phyloP scores from a whole-genome alignment of 1,139 yeast species.

The Saccharomyces pastorianus region DNA sequence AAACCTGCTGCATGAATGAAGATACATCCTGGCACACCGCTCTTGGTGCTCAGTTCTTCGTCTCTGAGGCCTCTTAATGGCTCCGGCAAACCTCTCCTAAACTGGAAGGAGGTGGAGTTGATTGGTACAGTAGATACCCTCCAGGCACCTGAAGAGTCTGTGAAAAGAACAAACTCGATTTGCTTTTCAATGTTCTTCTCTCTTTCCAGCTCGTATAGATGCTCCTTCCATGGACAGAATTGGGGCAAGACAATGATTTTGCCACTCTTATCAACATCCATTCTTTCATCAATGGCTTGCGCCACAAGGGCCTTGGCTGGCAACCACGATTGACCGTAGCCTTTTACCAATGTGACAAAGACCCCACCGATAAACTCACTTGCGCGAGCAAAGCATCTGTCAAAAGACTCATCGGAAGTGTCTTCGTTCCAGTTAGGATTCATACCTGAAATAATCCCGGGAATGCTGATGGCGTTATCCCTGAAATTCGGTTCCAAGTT shows the following conservation, averaged over 20 bases:
- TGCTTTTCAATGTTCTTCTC: conserved; percentile 40
- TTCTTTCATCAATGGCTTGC: conserved; percentile 53
- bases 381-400: conserved; percentile 60
- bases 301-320: conserved; percentile 79
- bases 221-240: conserved; percentile 94
- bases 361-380: conserved; percentile 76
- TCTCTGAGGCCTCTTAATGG: conserved; percentile 93
- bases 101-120: conserved; percentile 65
- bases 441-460: conserved; percentile 67
- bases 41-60: conserved; percentile 58
- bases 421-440: conserved; percentile 79
- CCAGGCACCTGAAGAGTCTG: conserved; percentile 68
- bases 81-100: conserved; percentile 81
- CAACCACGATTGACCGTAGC: conserved; percentile 80
- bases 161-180: conserved; percentile 69
- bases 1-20: conserved; percentile 96
- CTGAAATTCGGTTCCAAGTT: conserved; percentile 40
- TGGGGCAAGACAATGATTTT: conserved; percentile 61
- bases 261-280: conserved; percentile 53
- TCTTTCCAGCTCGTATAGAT: conserved; percentile 65
- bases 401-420: conserved; percentile 58
- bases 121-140: conserved; percentile 87
- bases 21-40: conserved; percentile 79
- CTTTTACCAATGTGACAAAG: conserved; percentile 57
- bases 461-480: conserved; percentile 60